phyloP scores from a whole-genome alignment of 208 protist genomes.

The Leishmania mexicana region DNA sequence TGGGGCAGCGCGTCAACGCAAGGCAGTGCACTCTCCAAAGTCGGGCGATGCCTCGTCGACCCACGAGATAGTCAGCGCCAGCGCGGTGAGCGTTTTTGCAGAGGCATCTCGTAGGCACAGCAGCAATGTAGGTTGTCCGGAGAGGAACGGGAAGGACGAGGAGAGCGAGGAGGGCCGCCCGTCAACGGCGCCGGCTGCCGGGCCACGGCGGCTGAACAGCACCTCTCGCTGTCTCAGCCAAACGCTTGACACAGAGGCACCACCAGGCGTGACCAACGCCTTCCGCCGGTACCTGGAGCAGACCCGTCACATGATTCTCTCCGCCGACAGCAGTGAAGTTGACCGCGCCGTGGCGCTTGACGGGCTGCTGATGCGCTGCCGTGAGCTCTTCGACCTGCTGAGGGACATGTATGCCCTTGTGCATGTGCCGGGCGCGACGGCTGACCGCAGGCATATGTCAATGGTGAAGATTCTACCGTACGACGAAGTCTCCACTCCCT shows the following conservation, averaged over 20 bases:
- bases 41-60: neutral
- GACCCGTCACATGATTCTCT: constrained; percentile 14
- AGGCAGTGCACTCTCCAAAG: neutral
- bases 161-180: neutral
- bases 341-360: constrained; percentile 27
- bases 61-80: neutral
- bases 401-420: constrained; percentile 16
- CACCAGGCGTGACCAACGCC: neutral
- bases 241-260: neutral
- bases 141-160: neutral
- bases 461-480: constrained; percentile 25
- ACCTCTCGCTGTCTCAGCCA: neutral
- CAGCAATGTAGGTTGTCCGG: neutral
- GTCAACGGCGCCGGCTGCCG: constrained; percentile 1
- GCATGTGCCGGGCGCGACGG: neutral
- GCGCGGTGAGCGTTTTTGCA: neutral
- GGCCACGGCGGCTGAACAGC: neutral
- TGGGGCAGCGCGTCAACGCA: neutral
- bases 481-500: constrained; percentile 12
- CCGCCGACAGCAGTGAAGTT: constrained; percentile 5
- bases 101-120: neutral
- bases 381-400: constrained; percentile 31
- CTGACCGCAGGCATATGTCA: constrained; percentile 12
- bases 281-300: constrained; percentile 30
- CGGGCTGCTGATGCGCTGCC: constrained; percentile 19